phyloP scores from a whole-genome alignment of 75 land plant species.

The Adiantum capillusveneris region DNA sequence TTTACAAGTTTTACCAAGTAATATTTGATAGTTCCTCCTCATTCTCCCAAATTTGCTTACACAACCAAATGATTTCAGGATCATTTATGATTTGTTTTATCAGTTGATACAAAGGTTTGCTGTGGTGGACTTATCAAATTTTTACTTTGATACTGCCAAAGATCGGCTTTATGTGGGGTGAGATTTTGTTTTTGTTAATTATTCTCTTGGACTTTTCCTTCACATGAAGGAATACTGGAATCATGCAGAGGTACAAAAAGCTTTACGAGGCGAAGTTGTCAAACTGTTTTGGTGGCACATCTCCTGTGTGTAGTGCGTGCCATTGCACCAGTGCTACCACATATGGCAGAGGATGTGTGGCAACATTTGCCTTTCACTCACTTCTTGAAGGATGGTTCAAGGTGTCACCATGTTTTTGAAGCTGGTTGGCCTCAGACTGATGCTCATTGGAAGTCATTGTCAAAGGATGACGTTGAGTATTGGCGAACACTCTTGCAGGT shows the following conservation, averaged over 20 bases:
- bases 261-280: conserved; percentile 89
- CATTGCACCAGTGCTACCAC: conserved; percentile 95
- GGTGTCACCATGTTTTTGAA: conserved; percentile 81
- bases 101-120: conserved; percentile 89
- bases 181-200: conserved; percentile 5
- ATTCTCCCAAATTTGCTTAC: no score
- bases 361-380: conserved; percentile 74
- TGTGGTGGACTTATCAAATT: conserved; percentile 92
- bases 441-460: conserved; percentile 50
- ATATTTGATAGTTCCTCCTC: no score
- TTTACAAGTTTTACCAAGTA: conserved; percentile 91
- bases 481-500: conserved; percentile 84
- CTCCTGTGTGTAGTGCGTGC: conserved; percentile 63
- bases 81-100: no score
- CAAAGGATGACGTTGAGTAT: conserved; percentile 46
- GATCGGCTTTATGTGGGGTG: conserved; percentile 98
- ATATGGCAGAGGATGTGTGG: conserved; percentile 98
- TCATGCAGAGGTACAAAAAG: conserved; percentile 68
- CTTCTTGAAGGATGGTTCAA: conserved; percentile 49
- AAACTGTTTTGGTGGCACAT: conserved; percentile 91
- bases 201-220: not conserved
- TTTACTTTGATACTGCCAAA: conserved; percentile 96
- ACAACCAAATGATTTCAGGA: not conserved
- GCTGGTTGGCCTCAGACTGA: conserved; percentile 76
- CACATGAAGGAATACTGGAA: not conserved